Percentiles rank a stretch among this genome's conserved stretches.
Evolutionary conservation across 257 asterid species (phyloP).

Genomic region (Osmanthus fragrans): DNA sequence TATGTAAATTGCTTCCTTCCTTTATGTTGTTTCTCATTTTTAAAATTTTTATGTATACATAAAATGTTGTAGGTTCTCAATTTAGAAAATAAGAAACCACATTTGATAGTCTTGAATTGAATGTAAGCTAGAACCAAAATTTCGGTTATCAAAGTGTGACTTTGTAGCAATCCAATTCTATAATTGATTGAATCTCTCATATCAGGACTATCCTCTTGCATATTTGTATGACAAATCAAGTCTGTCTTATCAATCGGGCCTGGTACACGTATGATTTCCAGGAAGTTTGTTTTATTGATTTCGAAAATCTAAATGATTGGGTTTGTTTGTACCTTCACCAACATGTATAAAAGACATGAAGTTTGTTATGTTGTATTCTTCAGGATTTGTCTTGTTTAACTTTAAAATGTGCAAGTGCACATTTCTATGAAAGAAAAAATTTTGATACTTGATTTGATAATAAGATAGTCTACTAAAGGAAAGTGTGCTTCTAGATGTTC

Average conservation of each 20-base stretch:
- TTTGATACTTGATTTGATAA: not conserved
- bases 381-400: too few relatives aligned
- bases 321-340: not conserved
- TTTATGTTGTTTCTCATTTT: not conserved
- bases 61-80: not conserved
- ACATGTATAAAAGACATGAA: not conserved
- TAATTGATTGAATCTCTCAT: too few relatives aligned
- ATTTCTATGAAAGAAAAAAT: not conserved
- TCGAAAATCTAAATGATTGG: not conserved
- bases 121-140: not conserved
- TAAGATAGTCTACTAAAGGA: not conserved
- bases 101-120: not conserved
- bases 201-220: not conserved
- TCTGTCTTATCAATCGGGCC: not conserved
- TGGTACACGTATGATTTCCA: not conserved
- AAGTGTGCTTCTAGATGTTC: not conserved
- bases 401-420: too few relatives aligned
- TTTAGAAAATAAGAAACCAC: not conserved
- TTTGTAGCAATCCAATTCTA: not conserved
- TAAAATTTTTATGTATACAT: not conserved
- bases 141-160: not conserved
- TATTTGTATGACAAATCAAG: not conserved
- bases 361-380: not conserved
- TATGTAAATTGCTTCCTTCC: conserved; percentile 24
- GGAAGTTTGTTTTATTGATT: not conserved